Conservation (phyloP, 345 rosid genomes). For the Populus pruinosa region DNA sequence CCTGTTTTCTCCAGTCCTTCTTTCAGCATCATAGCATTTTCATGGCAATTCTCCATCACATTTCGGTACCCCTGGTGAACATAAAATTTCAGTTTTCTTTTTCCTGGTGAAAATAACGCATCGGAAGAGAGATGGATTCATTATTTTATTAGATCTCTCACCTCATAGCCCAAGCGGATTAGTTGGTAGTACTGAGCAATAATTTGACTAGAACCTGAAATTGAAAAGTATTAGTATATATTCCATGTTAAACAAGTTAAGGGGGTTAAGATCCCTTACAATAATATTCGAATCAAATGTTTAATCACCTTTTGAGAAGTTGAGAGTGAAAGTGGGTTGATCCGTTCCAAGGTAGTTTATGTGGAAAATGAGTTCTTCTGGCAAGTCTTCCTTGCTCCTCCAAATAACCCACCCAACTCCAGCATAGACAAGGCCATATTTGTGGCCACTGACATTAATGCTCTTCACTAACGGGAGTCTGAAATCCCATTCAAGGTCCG, state of each 20-base stretch:
- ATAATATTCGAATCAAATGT: background rate
- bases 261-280: background rate
- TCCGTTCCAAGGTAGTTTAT: constrained; percentile 91
- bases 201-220: constrained; percentile 71
- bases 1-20: constrained; percentile 74
- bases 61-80: constrained; percentile 60
- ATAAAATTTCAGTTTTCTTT: background rate
- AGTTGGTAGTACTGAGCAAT: constrained; percentile 93
- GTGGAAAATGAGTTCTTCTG: constrained; percentile 93
- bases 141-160: constrained; percentile 21
- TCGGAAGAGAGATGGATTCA: background rate
- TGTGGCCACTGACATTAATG: constrained; percentile 89
- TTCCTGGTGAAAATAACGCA: background rate
- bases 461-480: constrained; percentile 84
- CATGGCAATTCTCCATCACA: constrained; percentile 85
- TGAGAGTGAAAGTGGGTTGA: constrained; percentile 95
- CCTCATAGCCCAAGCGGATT: constrained; percentile 80
- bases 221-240: background rate
- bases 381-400: constrained; percentile 79
- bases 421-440: constrained; percentile 87
- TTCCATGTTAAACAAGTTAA: background rate
- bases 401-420: constrained; percentile 95
- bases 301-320: constrained; percentile 74
- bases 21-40: constrained; percentile 63
- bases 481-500: constrained; percentile 95